Evolutionary conservation across 2,329 filamentous ascomycete species (phyloP).

Genomic region (Alternaria gaisen): DNA sequence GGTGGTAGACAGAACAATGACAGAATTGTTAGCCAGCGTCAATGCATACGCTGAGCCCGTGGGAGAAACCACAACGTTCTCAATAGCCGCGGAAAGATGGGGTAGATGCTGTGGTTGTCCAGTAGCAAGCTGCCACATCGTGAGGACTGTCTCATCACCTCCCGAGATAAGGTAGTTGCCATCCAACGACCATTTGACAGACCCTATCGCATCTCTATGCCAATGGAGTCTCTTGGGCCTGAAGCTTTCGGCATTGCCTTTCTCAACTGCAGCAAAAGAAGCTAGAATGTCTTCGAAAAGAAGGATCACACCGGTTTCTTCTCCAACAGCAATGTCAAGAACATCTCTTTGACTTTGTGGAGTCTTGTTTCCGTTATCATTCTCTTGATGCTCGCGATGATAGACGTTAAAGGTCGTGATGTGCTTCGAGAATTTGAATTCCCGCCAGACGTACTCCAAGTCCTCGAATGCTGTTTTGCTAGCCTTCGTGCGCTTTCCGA

Average conservation of each 20-base stretch:
- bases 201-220: constrained; percentile 85
- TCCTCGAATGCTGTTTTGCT: constrained; percentile 49
- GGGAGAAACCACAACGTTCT: constrained; percentile 83
- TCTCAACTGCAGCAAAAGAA: constrained; percentile 60
- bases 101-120: constrained; percentile 83
- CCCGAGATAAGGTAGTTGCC: constrained; percentile 95
- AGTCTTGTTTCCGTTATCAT: constrained; percentile 45
- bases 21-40: constrained; percentile 89
- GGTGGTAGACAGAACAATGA: constrained; percentile 87
- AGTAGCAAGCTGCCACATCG: constrained; percentile 93
- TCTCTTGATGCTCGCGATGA: constrained; percentile 63
- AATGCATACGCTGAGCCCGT: constrained; percentile 82
- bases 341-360: constrained; percentile 49
- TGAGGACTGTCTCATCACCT: constrained; percentile 86
- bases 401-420: constrained; percentile 56
- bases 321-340: constrained; percentile 81
- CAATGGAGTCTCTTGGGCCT: constrained; percentile 80
- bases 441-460: constrained; percentile 62
- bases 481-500: constrained; percentile 63
- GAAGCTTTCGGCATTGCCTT: constrained; percentile 51
- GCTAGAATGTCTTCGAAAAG: constrained; percentile 79
- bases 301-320: constrained; percentile 77
- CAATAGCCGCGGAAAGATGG: constrained; percentile 86
- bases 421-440: constrained; percentile 66
- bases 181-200: constrained; percentile 91